Evolutionary conservation across 1,284 basidiomycete genomes (phyloP).

Genomic region (Meira miltonrushii): DNA sequence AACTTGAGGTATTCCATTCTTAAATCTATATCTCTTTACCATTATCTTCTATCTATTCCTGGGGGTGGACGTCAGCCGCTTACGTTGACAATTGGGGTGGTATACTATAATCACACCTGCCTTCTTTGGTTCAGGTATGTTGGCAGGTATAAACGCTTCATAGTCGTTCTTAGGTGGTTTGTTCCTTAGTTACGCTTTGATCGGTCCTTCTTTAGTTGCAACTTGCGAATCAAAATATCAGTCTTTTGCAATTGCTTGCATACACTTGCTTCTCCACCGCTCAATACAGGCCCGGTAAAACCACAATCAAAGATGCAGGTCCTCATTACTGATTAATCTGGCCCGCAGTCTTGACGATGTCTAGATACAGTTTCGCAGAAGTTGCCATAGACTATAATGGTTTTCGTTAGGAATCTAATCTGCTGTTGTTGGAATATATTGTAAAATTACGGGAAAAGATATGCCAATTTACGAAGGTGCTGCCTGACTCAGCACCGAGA

Average conservation of each 20-base stretch:
- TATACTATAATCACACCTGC: constrained; percentile 60
- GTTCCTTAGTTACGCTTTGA: constrained; percentile 64
- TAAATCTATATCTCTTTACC: too few relatives aligned
- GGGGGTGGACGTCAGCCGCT: constrained; percentile 64
- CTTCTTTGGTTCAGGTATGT: constrained; percentile 66
- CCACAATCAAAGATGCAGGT: constrained; percentile 55
- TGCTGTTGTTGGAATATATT: constrained; percentile 24
- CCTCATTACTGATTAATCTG: constrained; percentile 68
- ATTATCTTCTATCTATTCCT: too few relatives aligned
- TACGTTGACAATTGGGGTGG: constrained; percentile 58
- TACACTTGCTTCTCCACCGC: constrained; percentile 23
- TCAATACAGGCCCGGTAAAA: constrained; percentile 24
- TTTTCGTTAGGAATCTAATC: constrained; percentile 41
- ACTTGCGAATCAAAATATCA: constrained; percentile 29
- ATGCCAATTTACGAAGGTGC: constrained; percentile 20
- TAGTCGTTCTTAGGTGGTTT: constrained; percentile 64
- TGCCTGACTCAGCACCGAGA: constrained; percentile 29
- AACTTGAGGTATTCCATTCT: too few relatives aligned
- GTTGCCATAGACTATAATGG: constrained; percentile 46
- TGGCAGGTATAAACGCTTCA: constrained; percentile 64
- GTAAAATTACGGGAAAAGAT: constrained; percentile 20
- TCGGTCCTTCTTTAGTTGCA: constrained; percentile 60
- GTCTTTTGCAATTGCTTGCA: background rate
- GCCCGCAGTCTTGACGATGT: constrained; percentile 61
- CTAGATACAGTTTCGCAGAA: constrained; percentile 52